These are phyloP conservation scores for Termitomyces sp. DNA, from an alignment of 768 basidiomycete genomes.

Conservation along the genomic window DNA sequence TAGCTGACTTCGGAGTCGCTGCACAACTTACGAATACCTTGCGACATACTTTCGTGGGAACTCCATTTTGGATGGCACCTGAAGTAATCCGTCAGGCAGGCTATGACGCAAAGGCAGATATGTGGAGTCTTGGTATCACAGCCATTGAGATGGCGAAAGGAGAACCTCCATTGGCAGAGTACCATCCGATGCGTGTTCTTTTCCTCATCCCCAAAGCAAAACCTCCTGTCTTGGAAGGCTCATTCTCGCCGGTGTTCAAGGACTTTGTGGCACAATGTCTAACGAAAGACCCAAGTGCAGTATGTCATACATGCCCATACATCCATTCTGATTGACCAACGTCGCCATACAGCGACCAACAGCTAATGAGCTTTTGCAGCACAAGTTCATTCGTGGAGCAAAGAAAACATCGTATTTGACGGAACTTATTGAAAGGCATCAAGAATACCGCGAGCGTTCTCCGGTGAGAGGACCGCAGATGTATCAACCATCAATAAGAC, in stretches of 20 bases:
- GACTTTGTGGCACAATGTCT: conserved; percentile 89
- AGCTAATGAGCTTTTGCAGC: conserved; percentile 89
- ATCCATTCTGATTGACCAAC: conserved; percentile 8
- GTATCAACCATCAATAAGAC: conserved; percentile 54
- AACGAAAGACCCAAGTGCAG: conserved; percentile 84
- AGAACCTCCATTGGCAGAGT: conserved; percentile 93
- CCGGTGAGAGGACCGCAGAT: conserved; percentile 50
- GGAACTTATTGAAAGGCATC: conserved; percentile 85
- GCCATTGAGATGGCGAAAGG: conserved; percentile 98
- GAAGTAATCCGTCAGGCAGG: conserved; percentile 97
- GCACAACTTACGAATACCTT: conserved; percentile 93
- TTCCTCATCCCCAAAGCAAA: conserved; percentile 98
- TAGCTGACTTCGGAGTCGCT: conserved; percentile 98
- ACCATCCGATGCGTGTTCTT: conserved; percentile 97
- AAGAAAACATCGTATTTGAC: conserved; percentile 78
- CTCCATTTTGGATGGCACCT: conserved; percentile 98
- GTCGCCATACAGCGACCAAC: conserved; percentile 68
- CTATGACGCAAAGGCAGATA: conserved; percentile 93
- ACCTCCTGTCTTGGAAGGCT: conserved; percentile 83
- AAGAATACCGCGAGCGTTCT: conserved; percentile 65
- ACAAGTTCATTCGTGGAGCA: conserved; percentile 86
- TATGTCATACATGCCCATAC: conserved; percentile 29
- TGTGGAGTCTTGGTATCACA: conserved; percentile 98
- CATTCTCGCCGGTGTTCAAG: conserved; percentile 83
- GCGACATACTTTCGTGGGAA: conserved; percentile 96